A percentile compares a stretch with the other conserved stretches of the same genome.
Evolutionary conservation across 495 filamentous ascomycete genomes (phyloP).

Genomic region (Friedmanniomyces simplex): DNA sequence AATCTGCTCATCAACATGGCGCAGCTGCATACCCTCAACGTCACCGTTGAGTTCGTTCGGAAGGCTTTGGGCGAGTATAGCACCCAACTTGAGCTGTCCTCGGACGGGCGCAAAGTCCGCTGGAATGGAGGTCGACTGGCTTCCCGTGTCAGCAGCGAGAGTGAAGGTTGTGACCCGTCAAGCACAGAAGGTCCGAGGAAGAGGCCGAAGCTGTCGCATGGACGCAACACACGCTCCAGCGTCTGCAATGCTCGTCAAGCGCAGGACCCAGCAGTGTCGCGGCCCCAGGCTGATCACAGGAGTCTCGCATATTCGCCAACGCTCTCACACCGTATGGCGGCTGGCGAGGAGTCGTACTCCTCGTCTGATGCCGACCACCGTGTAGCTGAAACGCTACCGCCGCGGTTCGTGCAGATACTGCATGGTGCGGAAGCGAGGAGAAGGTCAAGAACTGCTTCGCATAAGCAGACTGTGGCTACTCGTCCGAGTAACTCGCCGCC

Average conservation of each 20-base stretch:
- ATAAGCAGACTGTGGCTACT: conserved; percentile 22
- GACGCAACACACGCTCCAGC: background rate
- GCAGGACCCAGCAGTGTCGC: background rate
- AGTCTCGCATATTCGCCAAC: conserved; percentile 31
- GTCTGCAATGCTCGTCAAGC: background rate
- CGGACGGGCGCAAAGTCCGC: conserved; percentile 61
- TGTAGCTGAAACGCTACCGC: conserved; percentile 12
- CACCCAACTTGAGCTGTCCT: conserved; percentile 58
- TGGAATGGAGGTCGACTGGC: conserved; percentile 59
- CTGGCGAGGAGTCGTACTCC: conserved; percentile 22
- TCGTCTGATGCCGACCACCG: conserved; percentile 17
- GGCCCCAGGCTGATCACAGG: conserved; percentile 10
- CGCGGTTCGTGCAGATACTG: conserved; percentile 17
- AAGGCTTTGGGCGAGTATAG: conserved; percentile 55
- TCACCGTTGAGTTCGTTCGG: conserved; percentile 61
- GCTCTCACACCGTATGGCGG: conserved; percentile 29
- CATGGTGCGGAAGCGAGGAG: too few relatives aligned
- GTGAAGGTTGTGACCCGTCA: conserved; percentile 4
- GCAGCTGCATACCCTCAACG: conserved; percentile 67
- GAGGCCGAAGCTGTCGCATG: conserved; percentile 6
- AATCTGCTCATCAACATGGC: conserved; percentile 72
- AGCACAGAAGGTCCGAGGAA: conserved; percentile 19
- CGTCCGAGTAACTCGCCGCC: conserved; percentile 22
- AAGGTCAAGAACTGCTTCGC: background rate
- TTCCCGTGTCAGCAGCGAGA: conserved; percentile 45